phyloP scores from a whole-genome alignment of 2,329 filamentous ascomycete genomes.

The Calonectria multiphialidica region DNA sequence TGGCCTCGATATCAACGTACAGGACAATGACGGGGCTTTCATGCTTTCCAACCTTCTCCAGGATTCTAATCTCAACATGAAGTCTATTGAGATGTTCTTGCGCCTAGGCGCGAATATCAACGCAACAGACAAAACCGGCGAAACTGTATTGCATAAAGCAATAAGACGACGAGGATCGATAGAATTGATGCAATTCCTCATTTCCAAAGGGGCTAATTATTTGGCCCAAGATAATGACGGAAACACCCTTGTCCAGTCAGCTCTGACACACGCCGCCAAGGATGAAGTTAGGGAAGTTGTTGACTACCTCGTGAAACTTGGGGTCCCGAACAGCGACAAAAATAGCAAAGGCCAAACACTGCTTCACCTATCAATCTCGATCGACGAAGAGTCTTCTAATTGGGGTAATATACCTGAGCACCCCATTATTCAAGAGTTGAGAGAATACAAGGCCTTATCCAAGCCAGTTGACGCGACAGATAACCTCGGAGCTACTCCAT shows the following conservation, averaged over 20 bases:
- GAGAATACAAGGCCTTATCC: background rate
- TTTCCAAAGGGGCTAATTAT: background rate
- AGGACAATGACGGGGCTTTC: background rate
- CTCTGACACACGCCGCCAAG: background rate
- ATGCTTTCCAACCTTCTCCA: background rate
- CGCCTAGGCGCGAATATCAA: background rate
- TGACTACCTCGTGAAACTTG: background rate
- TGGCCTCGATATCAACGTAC: background rate
- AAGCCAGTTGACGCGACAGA: background rate
- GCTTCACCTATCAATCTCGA: background rate
- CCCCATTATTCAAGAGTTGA: background rate
- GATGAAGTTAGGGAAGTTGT: background rate
- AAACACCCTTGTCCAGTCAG: background rate
- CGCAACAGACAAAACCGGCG: background rate
- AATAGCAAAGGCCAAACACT: background rate
- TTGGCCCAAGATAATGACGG: background rate
- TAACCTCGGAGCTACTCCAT: background rate
- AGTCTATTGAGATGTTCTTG: background rate
- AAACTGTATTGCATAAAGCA: background rate
- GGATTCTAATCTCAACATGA: no score
- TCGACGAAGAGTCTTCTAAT: background rate
- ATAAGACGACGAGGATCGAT: background rate
- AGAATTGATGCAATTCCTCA: background rate
- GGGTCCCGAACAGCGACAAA: background rate
- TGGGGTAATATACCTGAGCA: background rate